Base-by-base conservation (phyloP, 352 stramenopile genomes). In the Pseudoperonospora humuli region DNA sequence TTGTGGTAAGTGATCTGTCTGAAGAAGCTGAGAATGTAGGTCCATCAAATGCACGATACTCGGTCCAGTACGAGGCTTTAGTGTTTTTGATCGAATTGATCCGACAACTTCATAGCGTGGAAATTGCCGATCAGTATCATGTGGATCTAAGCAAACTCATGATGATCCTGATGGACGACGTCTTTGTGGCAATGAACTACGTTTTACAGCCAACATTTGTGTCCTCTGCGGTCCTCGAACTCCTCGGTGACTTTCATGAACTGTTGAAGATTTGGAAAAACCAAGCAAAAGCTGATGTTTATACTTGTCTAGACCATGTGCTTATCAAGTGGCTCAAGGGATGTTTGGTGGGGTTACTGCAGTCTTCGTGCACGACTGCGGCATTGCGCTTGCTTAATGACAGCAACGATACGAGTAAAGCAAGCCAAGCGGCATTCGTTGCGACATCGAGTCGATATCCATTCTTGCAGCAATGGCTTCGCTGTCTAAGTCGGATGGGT, bases 391-490 rank as follows among this genome's bases (percentile, higher is more conserved):
- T 75, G 7, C 39, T 78, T 11, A 27, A 42, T 23, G 39, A 9
- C 14, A 38, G 24, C 4, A 33, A 61, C 10, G 9, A 27, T 31
- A 54, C 55, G 33, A 41, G 50, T 20, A 24, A 13, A 11, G 20
- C 67, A 26, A 62, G 54, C 32, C 40, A 66, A 13, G 44, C 50
- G 2, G 53, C 59, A 18, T 82, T 88, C 18, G 46, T 84, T n/a
- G 48, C 50, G 0, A 25, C 39, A 0, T 42, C 43, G 17, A 70
- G 60, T 37, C 20, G 24, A 18, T 84, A 78, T 17, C 64, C 75
- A 17, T 71, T 86, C 11, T 35, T 86, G 2, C 75, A 88, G 41
- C 59, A 74, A 29, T 88, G 73, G 73, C 40, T 86, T 14, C 41
- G 65, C n/a, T 49, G 48, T 21, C 4, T 63, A 19, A 66, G 50